Evolutionary conservation across 1,139 yeast genomes (phyloP).

Genomic region (Blastobotrys illinoisensis): DNA sequence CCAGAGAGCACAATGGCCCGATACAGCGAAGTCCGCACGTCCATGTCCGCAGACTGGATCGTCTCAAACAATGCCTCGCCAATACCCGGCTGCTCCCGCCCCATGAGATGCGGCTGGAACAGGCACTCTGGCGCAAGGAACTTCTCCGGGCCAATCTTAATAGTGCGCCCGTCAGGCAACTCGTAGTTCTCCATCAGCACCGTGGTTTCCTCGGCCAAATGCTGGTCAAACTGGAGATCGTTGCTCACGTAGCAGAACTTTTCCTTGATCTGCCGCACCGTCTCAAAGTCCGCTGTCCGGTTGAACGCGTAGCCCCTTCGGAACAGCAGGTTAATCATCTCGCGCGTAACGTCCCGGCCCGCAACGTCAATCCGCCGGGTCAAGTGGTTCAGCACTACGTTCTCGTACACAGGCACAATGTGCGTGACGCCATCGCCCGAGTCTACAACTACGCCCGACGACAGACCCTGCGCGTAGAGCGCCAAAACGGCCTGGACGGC

Average conservation of each 20-base stretch:
- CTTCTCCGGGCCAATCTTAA: constrained; percentile 91
- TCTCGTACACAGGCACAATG: constrained; percentile 95
- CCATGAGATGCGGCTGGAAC: constrained; percentile 96
- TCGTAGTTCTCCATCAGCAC: constrained; percentile 87
- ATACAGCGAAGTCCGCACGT: constrained; percentile 80
- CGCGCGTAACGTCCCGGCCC: constrained; percentile 95
- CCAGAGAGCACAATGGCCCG: constrained; percentile 92
- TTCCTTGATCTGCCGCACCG: constrained; percentile 96
- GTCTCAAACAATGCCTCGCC: constrained; percentile 91
- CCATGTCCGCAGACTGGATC: constrained; percentile 90
- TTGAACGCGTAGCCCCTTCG: constrained; percentile 98
- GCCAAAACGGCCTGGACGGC: constrained; percentile 98
- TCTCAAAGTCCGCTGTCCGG: constrained; percentile 97
- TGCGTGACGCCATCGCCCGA: constrained; percentile 96
- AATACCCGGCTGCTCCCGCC: constrained; percentile 94
- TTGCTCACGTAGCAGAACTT: constrained; percentile 92
- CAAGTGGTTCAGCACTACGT: constrained; percentile 88
- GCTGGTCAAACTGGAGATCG: constrained; percentile 84
- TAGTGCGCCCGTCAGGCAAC: constrained; percentile 93
- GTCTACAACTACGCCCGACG: constrained; percentile 98
- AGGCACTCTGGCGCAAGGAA: constrained; percentile 98
- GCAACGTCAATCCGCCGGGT: constrained; percentile 94
- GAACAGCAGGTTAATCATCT: constrained; percentile 78
- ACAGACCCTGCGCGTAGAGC: constrained; percentile 91
- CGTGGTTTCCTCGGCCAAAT: constrained; percentile 87